Conservation (phyloP, 2,329 filamentous ascomycete genomes). For the Botryosphaeria agaves region DNA sequence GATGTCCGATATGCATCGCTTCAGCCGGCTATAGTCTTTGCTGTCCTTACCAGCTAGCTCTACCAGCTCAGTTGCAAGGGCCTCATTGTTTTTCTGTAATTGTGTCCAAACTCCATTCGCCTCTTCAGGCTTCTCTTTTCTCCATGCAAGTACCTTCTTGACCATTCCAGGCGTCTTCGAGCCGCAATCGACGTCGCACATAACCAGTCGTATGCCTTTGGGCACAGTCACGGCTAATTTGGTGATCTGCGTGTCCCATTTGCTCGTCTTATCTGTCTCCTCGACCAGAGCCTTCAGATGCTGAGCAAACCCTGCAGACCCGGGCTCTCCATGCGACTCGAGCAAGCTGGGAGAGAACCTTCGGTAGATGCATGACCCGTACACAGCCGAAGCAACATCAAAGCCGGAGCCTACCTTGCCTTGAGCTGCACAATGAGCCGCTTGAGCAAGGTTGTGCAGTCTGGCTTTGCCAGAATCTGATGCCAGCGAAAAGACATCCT, state of each 20-base stretch:
- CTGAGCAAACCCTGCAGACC: constrained; percentile 46
- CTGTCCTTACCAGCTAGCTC: constrained; percentile 27
- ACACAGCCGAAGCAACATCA: constrained; percentile 84
- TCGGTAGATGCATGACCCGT: constrained; percentile 76
- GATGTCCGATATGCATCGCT: constrained; percentile 32
- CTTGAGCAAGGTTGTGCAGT: constrained; percentile 87
- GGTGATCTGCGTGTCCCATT: constrained; percentile 67
- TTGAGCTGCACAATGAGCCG: constrained; percentile 86
- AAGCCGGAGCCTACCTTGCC: constrained; percentile 95
- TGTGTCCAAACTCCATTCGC: constrained; percentile 56
- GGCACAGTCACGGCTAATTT: constrained; percentile 58
- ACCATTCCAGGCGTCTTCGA: constrained; percentile 93
- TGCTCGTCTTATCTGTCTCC: constrained; percentile 26
- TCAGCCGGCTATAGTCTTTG: constrained; percentile 34
- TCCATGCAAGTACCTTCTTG: constrained; percentile 75
- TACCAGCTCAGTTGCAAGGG: constrained; percentile 47
- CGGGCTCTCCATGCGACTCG: constrained; percentile 46
- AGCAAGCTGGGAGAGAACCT: constrained; percentile 79
- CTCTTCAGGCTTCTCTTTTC: constrained; percentile 42
- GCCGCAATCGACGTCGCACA: constrained; percentile 94
- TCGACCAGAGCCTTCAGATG: constrained; percentile 51
- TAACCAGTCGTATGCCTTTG: constrained; percentile 55
- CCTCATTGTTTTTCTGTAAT: constrained; percentile 59
- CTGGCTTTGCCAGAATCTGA: constrained; percentile 36
- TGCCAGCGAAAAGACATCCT: constrained; percentile 35